A percentile compares a stretch with the other conserved stretches of the same genome.
Conservation (phyloP, 2,329 filamentous ascomycete species). For the Aspergillus novoparasiticus region DNA sequence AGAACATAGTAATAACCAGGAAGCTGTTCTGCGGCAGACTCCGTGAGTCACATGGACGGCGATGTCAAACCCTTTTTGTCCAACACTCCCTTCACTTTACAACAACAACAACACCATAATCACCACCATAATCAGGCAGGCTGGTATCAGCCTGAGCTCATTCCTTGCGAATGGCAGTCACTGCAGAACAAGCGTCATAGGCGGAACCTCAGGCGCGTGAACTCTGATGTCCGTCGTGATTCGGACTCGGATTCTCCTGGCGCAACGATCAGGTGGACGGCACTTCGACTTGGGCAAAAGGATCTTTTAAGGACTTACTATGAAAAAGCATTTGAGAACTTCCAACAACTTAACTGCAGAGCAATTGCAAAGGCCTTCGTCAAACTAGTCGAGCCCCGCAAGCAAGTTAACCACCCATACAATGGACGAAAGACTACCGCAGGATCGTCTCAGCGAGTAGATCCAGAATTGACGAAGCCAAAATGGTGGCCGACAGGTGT, state of each 20-base stretch:
- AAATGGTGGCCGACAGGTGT: conserved; percentile 43
- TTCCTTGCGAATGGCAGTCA: conserved; percentile 36
- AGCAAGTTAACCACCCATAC: conserved; percentile 49
- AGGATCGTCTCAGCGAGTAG: conserved; percentile 29
- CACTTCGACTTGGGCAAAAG: conserved; percentile 32
- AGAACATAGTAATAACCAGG: neutral
- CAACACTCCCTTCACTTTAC: conserved; percentile 16
- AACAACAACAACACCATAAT: conserved; percentile 4
- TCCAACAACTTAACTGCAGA: conserved; percentile 47
- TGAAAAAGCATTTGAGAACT: conserved; percentile 38
- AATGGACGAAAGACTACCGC: conserved; percentile 39
- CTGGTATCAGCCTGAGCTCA: conserved; percentile 34
- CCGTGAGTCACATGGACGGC: conserved; percentile 16
- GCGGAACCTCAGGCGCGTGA: conserved; percentile 22
- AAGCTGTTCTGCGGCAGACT: conserved; percentile 1
- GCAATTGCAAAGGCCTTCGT: conserved; percentile 47
- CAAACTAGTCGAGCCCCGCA: conserved; percentile 46
- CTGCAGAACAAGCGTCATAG: conserved; percentile 31
- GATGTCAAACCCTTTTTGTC: conserved; percentile 17
- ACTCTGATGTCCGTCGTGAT: conserved; percentile 16
- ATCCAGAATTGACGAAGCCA: conserved; percentile 45
- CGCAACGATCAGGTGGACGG: conserved; percentile 25
- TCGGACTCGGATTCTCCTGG: conserved; percentile 24
- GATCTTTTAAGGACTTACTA: conserved; percentile 39
- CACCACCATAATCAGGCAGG: conserved; percentile 3